Evolutionary conservation across 495 filamentous ascomycete genomes (phyloP), one percentile per base, ranked within the genome.

Genomic region (Apodospora peruviana): DNA sequence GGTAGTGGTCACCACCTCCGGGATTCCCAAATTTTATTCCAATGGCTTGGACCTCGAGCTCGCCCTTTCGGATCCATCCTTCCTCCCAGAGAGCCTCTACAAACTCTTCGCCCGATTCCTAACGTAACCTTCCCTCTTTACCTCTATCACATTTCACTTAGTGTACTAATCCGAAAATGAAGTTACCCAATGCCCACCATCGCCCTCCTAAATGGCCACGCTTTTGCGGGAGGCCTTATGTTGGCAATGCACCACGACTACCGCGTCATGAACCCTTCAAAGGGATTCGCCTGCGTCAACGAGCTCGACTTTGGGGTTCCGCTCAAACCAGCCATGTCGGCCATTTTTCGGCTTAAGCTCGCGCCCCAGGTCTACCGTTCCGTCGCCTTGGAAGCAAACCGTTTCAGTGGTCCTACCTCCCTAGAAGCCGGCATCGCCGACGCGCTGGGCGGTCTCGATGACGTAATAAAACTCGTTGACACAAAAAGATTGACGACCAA

Each of bases 161-260:
- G n/a, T n/a, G n/a, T n/a, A n/a, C n/a, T n/a, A n/a, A n/a, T n/a
- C n/a, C n/a, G n/a, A n/a, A n/a, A n/a, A n/a, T n/a, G n/a, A n/a
- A n/a, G n/a, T n/a, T 89, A 84, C 60, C 85, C 86, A 23, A 90
- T 90, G 87, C 87, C 87, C n/a, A 91, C 87, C 0, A 62, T 91
- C 40, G 80, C 84, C 12, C 69, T 90, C 2, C 41, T 91, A 25
- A 88, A 88, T 46, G 87, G 87, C n/a, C 87, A 91, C 61, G 82
- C 82, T 43, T 91, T 90, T 61, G 87, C 87, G 14, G 87, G 76
- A 29, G 87, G 85, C 24, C 68, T 90, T 51, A 90, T 91, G 84
- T 65, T 87, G 5, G 83, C 86, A 41, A 88, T 90, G 84, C 82
- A 86, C 64, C 86, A 90, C 70, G 87, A 91, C 64, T 91, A 91